Evolutionary conservation across 2,329 filamentous ascomycete genomes (phyloP), one percentile per base, ranked within the genome.

Genomic region (Penicillium sp.): DNA sequence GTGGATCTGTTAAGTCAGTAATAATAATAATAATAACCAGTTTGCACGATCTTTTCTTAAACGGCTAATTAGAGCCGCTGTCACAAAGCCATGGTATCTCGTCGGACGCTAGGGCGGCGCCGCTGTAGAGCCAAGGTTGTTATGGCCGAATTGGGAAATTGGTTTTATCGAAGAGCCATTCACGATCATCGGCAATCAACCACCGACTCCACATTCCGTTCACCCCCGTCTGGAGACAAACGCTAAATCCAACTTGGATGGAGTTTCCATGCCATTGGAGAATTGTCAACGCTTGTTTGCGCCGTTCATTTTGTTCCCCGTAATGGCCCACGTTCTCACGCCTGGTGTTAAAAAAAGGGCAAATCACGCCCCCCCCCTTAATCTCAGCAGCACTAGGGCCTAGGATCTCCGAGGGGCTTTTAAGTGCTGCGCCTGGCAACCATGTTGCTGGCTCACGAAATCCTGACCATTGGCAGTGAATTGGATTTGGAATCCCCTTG

Each of bases 161-260:
- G 34, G 35, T 5, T 22, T n/a, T 22, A 44, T 7, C 14, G 35
- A 4, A 29, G n/a, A 31, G 46, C 60, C 58, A 61, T 26, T 57
- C 50, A 57, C 14, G 32, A 31, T 11, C 45, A 10, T 37, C 16
- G 20, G n/a, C 39, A 35, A 56, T 29, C 20, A 53, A 42, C 13
- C 22, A 22, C 10, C 16, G 43, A 16, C 51, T 57, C 60, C 60
- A 62, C 56, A 57, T 56, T 43, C 60, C 52, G 56, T 20, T 11
- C 13, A 38, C 37, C 53, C 58, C 45, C 52, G 58, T 53, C 11
- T 34, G 14, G 29, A 39, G 22, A 35, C 22, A 9, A 40, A 44
- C 39, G 16, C 51, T 47, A 43, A 47, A 49, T 6, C 18, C 14
- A 42, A 42, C 37, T 53, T 50, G 26, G 26, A 26, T 32, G 42